Evolutionary conservation across 139 green algal species (phyloP).

Genomic region (Choricystis sp.): DNA sequence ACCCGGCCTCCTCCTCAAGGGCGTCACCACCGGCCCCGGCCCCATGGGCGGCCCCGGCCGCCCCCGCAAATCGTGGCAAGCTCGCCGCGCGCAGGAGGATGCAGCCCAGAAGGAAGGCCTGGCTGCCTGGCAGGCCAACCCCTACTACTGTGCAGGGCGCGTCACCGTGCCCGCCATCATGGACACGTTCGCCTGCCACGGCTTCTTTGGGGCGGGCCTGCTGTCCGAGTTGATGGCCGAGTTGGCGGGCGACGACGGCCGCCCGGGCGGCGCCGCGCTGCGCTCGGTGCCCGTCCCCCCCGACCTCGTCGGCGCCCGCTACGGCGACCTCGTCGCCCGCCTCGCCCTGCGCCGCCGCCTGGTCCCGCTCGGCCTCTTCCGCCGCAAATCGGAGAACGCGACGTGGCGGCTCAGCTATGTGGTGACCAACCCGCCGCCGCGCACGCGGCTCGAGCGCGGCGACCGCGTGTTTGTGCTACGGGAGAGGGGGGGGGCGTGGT

Average conservation of each 20-base stretch:
- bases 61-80: constrained; percentile 33
- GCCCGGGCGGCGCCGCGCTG: constrained; percentile 34
- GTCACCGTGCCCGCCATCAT: constrained; percentile 62
- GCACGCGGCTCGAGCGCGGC: constrained; percentile 16
- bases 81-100: constrained; percentile 31
- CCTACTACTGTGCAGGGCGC: constrained; percentile 56
- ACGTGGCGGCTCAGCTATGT: constrained; percentile 47
- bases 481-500: constrained; percentile 3
- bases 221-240: constrained; percentile 53
- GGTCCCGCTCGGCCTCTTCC: constrained; percentile 45
- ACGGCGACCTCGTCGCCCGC: constrained; percentile 36
- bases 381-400: constrained; percentile 45
- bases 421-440: constrained; percentile 28
- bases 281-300: constrained; percentile 28
- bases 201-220: constrained; percentile 48
- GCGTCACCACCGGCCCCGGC: constrained; percentile 12
- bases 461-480: constrained; percentile 55
- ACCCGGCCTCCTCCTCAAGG: constrained; percentile 58
- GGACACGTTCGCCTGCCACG: constrained; percentile 54
- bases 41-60: constrained; percentile 5
- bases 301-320: constrained; percentile 28
- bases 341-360: constrained; percentile 19
- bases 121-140: constrained; percentile 59
- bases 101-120: constrained; percentile 40
- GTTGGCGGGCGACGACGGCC: constrained; percentile 37